Evolutionary conservation across 2,329 filamentous ascomycete species (phyloP).

Genomic region (Fusarium napiforme): DNA sequence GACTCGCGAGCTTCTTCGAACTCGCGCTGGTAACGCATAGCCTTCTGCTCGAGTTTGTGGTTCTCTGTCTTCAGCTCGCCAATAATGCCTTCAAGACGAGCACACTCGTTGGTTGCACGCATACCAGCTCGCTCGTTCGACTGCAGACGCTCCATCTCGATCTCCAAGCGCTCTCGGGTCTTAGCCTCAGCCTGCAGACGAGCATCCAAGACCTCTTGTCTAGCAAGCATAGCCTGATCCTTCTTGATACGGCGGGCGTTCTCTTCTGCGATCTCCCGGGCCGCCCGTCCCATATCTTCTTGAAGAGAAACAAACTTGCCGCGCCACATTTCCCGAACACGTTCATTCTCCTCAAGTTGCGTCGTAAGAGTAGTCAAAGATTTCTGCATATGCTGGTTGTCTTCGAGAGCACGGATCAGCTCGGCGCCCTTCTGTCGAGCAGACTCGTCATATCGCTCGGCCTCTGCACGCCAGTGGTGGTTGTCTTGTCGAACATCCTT

Average conservation of each 20-base stretch:
- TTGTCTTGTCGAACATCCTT: conserved; percentile 66
- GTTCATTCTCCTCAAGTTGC: conserved; percentile 87
- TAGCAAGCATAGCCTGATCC: conserved; percentile 80
- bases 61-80: conserved; percentile 73
- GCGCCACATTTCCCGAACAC: conserved; percentile 85
- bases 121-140: conserved; percentile 72
- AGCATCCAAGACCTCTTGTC: conserved; percentile 82
- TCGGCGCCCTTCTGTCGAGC: conserved; percentile 62
- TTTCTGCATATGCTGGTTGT: conserved; percentile 79
- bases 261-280: conserved; percentile 83
- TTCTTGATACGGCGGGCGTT: conserved; percentile 82
- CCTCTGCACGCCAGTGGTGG: conserved; percentile 70
- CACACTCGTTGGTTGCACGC: conserved; percentile 70
- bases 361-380: conserved; percentile 78
- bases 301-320: conserved; percentile 86
- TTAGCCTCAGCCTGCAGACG: conserved; percentile 79
- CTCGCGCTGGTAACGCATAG: conserved; percentile 79
- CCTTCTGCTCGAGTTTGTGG: conserved; percentile 75
- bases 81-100: conserved; percentile 67
- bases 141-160: conserved; percentile 74
- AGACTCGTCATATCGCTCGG: conserved; percentile 67
- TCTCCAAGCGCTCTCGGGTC: conserved; percentile 73
- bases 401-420: conserved; percentile 59
- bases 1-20: conserved; percentile 85
- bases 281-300: conserved; percentile 83